Conservation (phyloP, 2,329 filamentous ascomycete genomes). For the Curvularia spicifera region DNA sequence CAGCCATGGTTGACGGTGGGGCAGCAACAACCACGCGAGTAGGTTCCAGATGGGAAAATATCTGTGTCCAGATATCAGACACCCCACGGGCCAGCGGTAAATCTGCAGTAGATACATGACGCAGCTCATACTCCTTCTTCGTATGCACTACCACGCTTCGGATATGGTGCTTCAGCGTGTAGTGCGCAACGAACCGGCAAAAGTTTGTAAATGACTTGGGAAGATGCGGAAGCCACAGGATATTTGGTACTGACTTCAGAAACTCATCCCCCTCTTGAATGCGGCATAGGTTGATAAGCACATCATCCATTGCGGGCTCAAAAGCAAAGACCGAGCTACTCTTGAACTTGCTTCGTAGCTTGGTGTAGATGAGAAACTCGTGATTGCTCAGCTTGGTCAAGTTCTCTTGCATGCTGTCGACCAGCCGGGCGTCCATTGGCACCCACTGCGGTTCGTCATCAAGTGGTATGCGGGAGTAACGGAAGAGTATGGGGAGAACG, state of each 20-base stretch:
- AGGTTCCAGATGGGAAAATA: constrained; percentile 42
- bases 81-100: constrained; percentile 60
- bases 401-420: constrained; percentile 44
- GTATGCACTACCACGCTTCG: constrained; percentile 57
- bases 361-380: constrained; percentile 43
- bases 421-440: constrained; percentile 41
- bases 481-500: constrained; percentile 44
- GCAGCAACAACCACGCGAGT: constrained; percentile 54
- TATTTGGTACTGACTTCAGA: constrained; percentile 31
- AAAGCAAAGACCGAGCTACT: constrained; percentile 38
- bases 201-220: constrained; percentile 31
- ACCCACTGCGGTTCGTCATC: constrained; percentile 43
- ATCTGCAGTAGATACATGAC: constrained; percentile 36
- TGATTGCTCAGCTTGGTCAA: constrained; percentile 41
- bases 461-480: constrained; percentile 35
- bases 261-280: constrained; percentile 42
- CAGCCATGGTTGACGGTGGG: constrained; percentile 67
- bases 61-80: constrained; percentile 37
- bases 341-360: constrained; percentile 44
- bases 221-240: constrained; percentile 44
- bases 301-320: constrained; percentile 39
- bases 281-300: constrained; percentile 43
- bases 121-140: constrained; percentile 48
- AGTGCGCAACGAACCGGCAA: constrained; percentile 23
- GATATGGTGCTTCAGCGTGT: constrained; percentile 49